Evolutionary conservation across 192 early-diverging fungal genomes (phyloP).

Genomic region (Umbelopsis isabellina): DNA sequence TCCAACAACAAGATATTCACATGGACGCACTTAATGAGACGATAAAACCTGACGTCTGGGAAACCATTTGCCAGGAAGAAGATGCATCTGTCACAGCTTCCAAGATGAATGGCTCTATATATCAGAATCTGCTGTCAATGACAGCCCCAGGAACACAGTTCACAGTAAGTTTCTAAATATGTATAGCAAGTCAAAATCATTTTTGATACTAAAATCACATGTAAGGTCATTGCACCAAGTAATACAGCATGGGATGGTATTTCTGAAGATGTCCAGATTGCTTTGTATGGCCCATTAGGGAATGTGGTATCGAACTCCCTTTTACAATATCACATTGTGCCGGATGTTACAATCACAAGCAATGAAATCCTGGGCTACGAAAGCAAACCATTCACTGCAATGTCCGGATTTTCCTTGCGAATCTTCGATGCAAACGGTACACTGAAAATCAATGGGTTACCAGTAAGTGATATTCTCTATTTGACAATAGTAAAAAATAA

Average conservation of each 20-base stretch:
- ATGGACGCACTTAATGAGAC: too few species aligned
- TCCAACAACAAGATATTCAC: too few species aligned
- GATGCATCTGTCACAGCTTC: too few species aligned
- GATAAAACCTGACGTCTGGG: too few species aligned
- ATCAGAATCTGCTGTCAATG: too few species aligned
- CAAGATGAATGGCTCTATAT: too few species aligned
- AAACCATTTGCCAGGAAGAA: too few species aligned
- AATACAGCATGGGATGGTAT: not conserved
- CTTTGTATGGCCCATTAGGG: not conserved
- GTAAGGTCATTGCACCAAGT: not conserved
- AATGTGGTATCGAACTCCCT: not conserved
- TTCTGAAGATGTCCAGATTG: not conserved
- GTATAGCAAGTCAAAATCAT: not conserved
- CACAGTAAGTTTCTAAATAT: not conserved
- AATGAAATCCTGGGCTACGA: not conserved
- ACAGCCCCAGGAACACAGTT: too few species aligned
- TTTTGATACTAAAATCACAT: too few species aligned
- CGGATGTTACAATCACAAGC: not conserved
- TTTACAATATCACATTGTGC: conserved; percentile 14
- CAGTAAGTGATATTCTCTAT: not conserved
- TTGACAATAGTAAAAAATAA: too few species aligned
- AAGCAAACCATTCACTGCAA: not conserved
- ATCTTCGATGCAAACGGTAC: not conserved
- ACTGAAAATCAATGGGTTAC: not conserved
- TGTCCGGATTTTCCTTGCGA: not conserved